Evolutionary conservation across 2,329 filamentous ascomycete genomes (phyloP).

Genomic region (Acarospora socialis): DNA sequence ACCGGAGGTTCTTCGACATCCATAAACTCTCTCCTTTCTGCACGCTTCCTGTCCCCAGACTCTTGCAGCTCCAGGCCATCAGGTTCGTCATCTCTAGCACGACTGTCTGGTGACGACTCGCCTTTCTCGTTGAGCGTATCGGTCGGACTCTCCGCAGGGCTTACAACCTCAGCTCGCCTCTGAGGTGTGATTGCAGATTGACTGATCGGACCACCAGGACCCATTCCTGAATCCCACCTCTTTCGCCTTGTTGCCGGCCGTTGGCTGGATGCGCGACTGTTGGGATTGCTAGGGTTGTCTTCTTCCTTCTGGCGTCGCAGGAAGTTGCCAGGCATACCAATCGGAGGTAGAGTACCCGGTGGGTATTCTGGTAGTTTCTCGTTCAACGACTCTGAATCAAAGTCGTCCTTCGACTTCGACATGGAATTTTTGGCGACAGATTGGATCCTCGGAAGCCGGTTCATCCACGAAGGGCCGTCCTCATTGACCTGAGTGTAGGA

Average conservation of each 20-base stretch:
- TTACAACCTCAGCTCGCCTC: constrained; percentile 21
- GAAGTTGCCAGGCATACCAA: constrained; percentile 61
- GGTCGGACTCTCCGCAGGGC: constrained; percentile 8
- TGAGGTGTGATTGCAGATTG: constrained; percentile 77
- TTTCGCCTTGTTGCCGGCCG: constrained; percentile 43
- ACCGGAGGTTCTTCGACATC: constrained; percentile 27
- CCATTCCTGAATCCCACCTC: constrained; percentile 54
- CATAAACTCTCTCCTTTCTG: constrained; percentile 16
- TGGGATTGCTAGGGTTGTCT: constrained; percentile 45
- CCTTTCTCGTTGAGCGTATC: constrained; percentile 12
- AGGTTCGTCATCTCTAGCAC: constrained; percentile 22
- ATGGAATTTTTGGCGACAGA: constrained; percentile 71
- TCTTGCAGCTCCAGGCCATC: constrained; percentile 23
- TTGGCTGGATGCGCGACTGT: constrained; percentile 42
- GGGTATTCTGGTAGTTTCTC: constrained; percentile 47
- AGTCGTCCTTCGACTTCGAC: constrained; percentile 53
- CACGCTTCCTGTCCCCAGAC: constrained; percentile 20
- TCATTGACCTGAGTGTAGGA: constrained; percentile 87
- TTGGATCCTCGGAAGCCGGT: constrained; percentile 65
- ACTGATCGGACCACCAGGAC: constrained; percentile 73
- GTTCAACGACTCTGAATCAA: constrained; percentile 35
- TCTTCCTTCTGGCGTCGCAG: constrained; percentile 66
- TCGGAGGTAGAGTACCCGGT: constrained; percentile 56
- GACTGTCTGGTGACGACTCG: constrained; percentile 25
- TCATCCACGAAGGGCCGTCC: constrained; percentile 89